A percentile compares a stretch with the other conserved stretches of the same genome.
Conservation (phyloP, 31 red algal species). For the Odonthalia washingtoniensis region DNA sequence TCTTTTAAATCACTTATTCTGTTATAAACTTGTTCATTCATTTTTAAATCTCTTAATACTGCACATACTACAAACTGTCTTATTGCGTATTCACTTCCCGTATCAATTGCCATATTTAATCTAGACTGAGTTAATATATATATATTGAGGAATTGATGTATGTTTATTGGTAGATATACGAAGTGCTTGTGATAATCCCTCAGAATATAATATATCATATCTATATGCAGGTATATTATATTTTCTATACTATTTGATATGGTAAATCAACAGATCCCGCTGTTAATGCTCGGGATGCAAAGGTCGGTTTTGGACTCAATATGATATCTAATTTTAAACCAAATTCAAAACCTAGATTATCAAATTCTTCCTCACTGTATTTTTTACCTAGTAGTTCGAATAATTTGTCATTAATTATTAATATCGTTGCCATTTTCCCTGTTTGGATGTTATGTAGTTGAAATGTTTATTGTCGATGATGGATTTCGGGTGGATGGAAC, state of each 20-base stretch:
- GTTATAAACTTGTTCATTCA: constrained; percentile 83
- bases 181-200: constrained; percentile 91
- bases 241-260: constrained; percentile 80
- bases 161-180: constrained; percentile 88
- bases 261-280: constrained; percentile 55
- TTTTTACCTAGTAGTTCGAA: constrained; percentile 75
- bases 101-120: constrained; percentile 47
- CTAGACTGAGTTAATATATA: constrained; percentile 43
- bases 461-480: too few relatives aligned
- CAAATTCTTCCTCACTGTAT: constrained; percentile 87
- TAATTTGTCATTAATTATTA: constrained; percentile 81
- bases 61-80: constrained; percentile 93
- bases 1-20: constrained; percentile 98
- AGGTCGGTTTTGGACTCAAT: constrained; percentile 56
- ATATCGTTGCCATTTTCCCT: constrained; percentile 99
- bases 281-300: constrained; percentile 69
- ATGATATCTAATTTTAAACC: constrained; percentile 96
- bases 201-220: constrained; percentile 94
- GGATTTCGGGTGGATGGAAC: too few relatives aligned
- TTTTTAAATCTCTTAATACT: constrained; percentile 82
- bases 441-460: too few relatives aligned
- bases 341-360: constrained; percentile 96
- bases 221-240: constrained; percentile 99
- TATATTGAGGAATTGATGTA: constrained; percentile 49
- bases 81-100: constrained; percentile 55